Evolutionary conservation across 148 eudicot species (phyloP).

Genomic region (Rhododendron williamsianum): DNA sequence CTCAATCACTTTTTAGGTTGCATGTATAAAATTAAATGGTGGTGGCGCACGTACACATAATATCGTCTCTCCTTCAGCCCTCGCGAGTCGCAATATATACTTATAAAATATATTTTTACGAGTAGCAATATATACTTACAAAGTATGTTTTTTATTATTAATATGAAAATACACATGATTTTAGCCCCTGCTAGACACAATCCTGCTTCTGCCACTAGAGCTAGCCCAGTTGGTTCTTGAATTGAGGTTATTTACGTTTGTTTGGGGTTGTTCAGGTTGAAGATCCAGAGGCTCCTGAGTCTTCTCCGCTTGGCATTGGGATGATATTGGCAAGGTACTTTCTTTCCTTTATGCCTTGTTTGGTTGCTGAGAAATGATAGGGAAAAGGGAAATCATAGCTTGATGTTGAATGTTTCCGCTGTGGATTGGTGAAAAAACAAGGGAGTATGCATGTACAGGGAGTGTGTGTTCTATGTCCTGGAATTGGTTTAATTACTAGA

Average conservation of each 20-base stretch:
- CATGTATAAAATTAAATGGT: too few relatives aligned
- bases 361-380: background rate
- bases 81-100: too few relatives aligned
- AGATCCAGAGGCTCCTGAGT: background rate
- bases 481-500: too few relatives aligned
- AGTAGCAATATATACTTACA: too few relatives aligned
- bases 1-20: too few relatives aligned
- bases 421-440: background rate
- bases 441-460: background rate
- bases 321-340: slow-evolving; percentile 4
- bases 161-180: background rate
- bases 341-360: background rate
- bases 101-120: too few relatives aligned
- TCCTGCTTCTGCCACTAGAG: background rate
- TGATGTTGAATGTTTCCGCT: background rate
- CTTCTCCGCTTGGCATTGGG: slow-evolving; percentile 4
- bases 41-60: too few relatives aligned
- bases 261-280: slow-evolving; percentile 4
- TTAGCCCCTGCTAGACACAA: background rate
- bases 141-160: too few relatives aligned
- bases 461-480: too few relatives aligned
- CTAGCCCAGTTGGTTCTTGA: background rate
- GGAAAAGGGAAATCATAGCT: background rate
- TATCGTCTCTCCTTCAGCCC: too few relatives aligned
- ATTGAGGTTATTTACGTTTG: background rate